Percentiles rank a stretch among this genome's conserved stretches.
These are phyloP conservation scores for Lentinula lateritia DNA, from an alignment of 768 basidiomycete genomes.

Conservation along the genomic window DNA sequence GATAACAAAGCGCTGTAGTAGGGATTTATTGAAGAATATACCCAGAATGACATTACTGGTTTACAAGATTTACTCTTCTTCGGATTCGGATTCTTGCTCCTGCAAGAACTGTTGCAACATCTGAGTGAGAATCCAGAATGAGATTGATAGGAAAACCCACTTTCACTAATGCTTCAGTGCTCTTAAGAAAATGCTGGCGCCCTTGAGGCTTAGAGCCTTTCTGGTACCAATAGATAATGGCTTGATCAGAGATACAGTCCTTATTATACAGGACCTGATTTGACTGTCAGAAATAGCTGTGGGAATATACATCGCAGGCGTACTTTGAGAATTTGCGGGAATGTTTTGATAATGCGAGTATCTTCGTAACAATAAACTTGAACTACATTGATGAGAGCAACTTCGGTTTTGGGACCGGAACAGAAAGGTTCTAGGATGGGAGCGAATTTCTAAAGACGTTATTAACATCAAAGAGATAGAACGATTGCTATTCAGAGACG, in stretches of 20 bases:
- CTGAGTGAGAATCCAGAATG: not conserved
- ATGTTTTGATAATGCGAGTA: constrained; percentile 89
- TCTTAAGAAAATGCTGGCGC: constrained; percentile 91
- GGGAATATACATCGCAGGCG: not conserved
- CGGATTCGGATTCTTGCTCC: constrained; percentile 75
- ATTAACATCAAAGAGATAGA: not conserved
- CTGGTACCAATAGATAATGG: constrained; percentile 96
- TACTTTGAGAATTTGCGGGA: constrained; percentile 92
- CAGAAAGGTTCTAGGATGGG: constrained; percentile 90
- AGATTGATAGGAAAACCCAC: constrained; percentile 28
- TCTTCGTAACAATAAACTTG: constrained; percentile 97
- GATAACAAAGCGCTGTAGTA: not conserved
- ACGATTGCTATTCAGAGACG: constrained; percentile 18
- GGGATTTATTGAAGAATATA: not conserved
- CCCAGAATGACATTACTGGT: constrained; percentile 1
- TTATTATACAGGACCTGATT: constrained; percentile 87
- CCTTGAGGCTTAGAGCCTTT: constrained; percentile 97
- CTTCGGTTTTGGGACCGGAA: constrained; percentile 82
- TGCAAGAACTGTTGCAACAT: constrained; percentile 65
- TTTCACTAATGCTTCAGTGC: constrained; percentile 85
- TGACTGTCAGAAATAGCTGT: not conserved
- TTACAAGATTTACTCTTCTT: constrained; percentile 35
- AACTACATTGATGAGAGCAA: constrained; percentile 90
- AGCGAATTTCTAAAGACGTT: constrained; percentile 59
- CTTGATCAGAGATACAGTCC: constrained; percentile 92